A percentile compares a stretch with the other conserved stretches of the same genome.
Evolutionary conservation across 495 filamentous ascomycete species (phyloP).

Genomic region (Echria macrotheca): DNA sequence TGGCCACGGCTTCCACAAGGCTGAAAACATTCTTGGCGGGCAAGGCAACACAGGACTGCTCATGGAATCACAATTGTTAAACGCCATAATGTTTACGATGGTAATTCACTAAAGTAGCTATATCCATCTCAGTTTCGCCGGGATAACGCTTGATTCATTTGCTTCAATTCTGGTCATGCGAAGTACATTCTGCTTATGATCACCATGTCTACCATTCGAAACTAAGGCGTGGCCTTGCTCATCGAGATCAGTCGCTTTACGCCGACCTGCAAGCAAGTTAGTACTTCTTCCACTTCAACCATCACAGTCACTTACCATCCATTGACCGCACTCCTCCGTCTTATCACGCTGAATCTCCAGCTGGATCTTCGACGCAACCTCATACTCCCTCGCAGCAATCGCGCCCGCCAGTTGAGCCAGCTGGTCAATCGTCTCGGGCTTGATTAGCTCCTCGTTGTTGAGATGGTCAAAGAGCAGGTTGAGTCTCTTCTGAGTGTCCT

Average conservation of each 20-base stretch:
- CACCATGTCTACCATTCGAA: too few species aligned
- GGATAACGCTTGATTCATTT: too few species aligned
- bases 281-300: too few species aligned
- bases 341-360: constrained; percentile 76
- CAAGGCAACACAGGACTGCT: too few species aligned
- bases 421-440: constrained; percentile 69
- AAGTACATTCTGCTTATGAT: constrained; percentile 6
- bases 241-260: constrained; percentile 89
- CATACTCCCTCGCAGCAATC: constrained; percentile 66
- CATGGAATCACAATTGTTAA: too few species aligned
- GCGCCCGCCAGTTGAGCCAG: constrained; percentile 57
- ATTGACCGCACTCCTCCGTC: constrained; percentile 80
- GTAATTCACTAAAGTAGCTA: too few species aligned
- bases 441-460: constrained; percentile 88
- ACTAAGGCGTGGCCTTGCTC: constrained; percentile 72
- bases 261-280: constrained; percentile 56
- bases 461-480: constrained; percentile 91
- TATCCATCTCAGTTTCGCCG: too few species aligned
- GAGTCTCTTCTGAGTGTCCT: constrained; percentile 87
- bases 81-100: too few species aligned
- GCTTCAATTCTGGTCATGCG: not conserved
- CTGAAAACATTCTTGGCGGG: too few species aligned
- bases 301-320: constrained; percentile 69
- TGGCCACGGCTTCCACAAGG: not conserved
- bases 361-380: constrained; percentile 68